These are phyloP conservation scores for Incumbomyces lentus DNA, from an alignment of 2,329 filamentous ascomycete genomes.

Conservation along the genomic window DNA sequence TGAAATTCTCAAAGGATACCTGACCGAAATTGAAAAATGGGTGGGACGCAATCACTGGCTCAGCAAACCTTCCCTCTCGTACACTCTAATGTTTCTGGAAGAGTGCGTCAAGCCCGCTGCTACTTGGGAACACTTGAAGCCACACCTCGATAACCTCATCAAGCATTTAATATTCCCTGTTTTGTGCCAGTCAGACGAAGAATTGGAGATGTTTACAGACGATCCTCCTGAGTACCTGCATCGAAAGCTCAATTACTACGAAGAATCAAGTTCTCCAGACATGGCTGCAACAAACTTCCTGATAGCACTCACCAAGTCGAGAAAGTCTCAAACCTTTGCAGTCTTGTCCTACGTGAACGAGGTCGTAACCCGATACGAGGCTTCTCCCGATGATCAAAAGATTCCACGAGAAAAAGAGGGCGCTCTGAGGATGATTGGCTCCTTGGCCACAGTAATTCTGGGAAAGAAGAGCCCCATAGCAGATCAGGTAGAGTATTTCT, in stretches of 20 bases:
- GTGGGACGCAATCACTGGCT: constrained; percentile 90
- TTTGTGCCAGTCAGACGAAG: constrained; percentile 81
- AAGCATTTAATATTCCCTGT: constrained; percentile 94
- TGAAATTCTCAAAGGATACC: constrained; percentile 90
- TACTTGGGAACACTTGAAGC: constrained; percentile 91
- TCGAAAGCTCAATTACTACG: constrained; percentile 93
- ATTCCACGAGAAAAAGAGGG: constrained; percentile 93
- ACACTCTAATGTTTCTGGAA: constrained; percentile 88
- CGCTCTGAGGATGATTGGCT: constrained; percentile 92
- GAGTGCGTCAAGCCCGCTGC: constrained; percentile 95
- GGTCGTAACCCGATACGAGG: constrained; percentile 86
- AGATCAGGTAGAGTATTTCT: constrained; percentile 95
- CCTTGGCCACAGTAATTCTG: constrained; percentile 82
- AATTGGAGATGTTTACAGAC: constrained; percentile 85
- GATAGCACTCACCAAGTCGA: constrained; percentile 83
- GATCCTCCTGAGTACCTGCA: constrained; percentile 96
- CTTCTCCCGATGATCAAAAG: constrained; percentile 75
- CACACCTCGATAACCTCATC: constrained; percentile 84
- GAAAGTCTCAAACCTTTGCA: constrained; percentile 90
- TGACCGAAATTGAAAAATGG: constrained; percentile 94
- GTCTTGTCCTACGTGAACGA: constrained; percentile 92
- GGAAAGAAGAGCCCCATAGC: constrained; percentile 98
- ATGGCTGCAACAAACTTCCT: constrained; percentile 95
- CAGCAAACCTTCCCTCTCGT: constrained; percentile 85
- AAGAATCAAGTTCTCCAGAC: constrained; percentile 90